Evolutionary conservation across 331 rosid genomes (phyloP).

Genomic region (Quercus tomentella): DNA sequence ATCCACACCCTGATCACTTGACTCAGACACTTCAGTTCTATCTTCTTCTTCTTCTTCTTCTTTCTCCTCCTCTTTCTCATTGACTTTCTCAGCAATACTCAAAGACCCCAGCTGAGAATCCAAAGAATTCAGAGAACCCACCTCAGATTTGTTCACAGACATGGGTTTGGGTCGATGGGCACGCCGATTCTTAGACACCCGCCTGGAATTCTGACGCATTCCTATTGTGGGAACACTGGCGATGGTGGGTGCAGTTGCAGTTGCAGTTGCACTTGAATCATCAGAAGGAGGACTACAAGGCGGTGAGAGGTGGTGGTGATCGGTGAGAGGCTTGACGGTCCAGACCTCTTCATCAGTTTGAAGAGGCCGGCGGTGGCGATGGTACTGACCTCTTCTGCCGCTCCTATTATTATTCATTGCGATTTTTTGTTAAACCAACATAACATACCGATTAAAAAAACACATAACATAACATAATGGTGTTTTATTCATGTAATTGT

Average conservation of each 20-base stretch:
- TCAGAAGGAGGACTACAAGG: neutral
- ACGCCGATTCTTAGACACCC: conserved; percentile 9
- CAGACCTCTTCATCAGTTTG: neutral
- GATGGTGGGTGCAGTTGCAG: neutral
- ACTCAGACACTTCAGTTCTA: conserved; percentile 9
- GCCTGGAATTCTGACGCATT: neutral
- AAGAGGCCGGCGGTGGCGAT: neutral
- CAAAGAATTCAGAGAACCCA: conserved; percentile 1
- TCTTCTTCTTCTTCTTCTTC: conserved; percentile 8
- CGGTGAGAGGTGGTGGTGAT: neutral
- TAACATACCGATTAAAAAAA: no score
- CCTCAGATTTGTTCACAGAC: conserved; percentile 28
- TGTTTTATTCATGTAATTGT: no score
- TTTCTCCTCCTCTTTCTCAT: neutral
- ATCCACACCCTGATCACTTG: conserved; percentile 23
- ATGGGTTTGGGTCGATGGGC: conserved; percentile 14
- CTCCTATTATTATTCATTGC: neutral
- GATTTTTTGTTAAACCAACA: neutral
- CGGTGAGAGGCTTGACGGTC: neutral
- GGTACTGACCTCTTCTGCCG: neutral
- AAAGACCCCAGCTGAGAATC: conserved; percentile 19
- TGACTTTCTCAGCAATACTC: conserved; percentile 11
- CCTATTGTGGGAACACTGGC: neutral
- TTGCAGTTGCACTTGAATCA: neutral
- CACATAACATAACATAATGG: no score